Evolutionary conservation across 805 yeast genomes (phyloP).

Genomic region (Candida sanyiensis): DNA sequence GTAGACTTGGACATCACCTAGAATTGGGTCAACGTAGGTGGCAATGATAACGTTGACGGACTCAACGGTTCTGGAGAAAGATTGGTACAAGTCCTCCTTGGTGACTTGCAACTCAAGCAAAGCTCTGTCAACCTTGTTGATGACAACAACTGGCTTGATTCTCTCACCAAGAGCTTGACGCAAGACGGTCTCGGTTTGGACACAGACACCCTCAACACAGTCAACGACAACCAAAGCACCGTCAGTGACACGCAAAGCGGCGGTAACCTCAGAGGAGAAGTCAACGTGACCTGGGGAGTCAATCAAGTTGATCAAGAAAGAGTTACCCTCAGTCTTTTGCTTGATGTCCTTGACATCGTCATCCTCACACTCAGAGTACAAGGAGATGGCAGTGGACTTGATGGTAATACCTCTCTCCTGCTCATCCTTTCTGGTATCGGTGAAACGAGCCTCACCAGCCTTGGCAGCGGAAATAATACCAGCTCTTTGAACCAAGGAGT

Average conservation of each 20-base stretch:
- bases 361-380: conserved; percentile 81
- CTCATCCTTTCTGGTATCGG: conserved; percentile 99
- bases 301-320: conserved; percentile 94
- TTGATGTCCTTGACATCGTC: conserved; percentile 87
- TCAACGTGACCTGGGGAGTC: conserved; percentile 99
- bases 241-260: conserved; percentile 99
- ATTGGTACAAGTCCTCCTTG: conserved; percentile 98
- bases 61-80: conserved; percentile 98
- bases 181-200: conserved; percentile 98
- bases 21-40: conserved; percentile 81
- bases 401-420: conserved; percentile 99
- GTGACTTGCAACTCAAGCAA: conserved; percentile 96
- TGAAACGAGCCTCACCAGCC: conserved; percentile 99
- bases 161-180: conserved; percentile 99
- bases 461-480: conserved; percentile 99
- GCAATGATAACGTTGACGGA: conserved; percentile 98
- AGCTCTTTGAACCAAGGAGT: conserved; percentile 97
- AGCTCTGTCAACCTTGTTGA: conserved; percentile 99
- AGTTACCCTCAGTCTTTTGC: conserved; percentile 80
- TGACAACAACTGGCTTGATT: conserved; percentile 96
- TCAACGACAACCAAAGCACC: conserved; percentile 99
- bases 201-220: conserved; percentile 99
- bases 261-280: conserved; percentile 99
- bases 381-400: conserved; percentile 97
- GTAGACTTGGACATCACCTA: conserved; percentile 98